A percentile compares a stretch with the other conserved stretches of the same genome.
phyloP scores from a whole-genome alignment of 176 grass and related monocot species.

The Sorghum bicolor region Sorghum_bicolor_NCBIv3 NC_012877.2:1338501-1339000 shows the following conservation, averaged over 20 bases:
- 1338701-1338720: slow-evolving; percentile 89
- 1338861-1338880: slow-evolving; percentile 94
- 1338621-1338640: neutral
- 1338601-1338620: neutral
- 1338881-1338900: slow-evolving; percentile 98
- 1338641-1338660: neutral
- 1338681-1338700: neutral
- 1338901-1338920: slow-evolving; percentile 92
- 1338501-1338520: slow-evolving; percentile 90
- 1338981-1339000: neutral
- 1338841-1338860: slow-evolving; percentile 82
- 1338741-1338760: slow-evolving; percentile 78
- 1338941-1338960: slow-evolving; percentile 83
- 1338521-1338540: slow-evolving; percentile 96
- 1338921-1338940: slow-evolving; percentile 91
- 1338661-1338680: neutral
- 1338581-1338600: neutral
- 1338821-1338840: neutral
- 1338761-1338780: slow-evolving; percentile 59
- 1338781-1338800: slow-evolving; percentile 17
- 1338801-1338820: neutral
- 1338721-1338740: slow-evolving; percentile 73
- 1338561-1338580: slow-evolving; percentile 37
- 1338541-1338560: slow-evolving; percentile 96
- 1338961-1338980: neutral